Evolutionary conservation across 208 protist genomes (phyloP), one percentile per base, ranked within the genome.

Genomic region (Trichomonas vaginalis): DNA sequence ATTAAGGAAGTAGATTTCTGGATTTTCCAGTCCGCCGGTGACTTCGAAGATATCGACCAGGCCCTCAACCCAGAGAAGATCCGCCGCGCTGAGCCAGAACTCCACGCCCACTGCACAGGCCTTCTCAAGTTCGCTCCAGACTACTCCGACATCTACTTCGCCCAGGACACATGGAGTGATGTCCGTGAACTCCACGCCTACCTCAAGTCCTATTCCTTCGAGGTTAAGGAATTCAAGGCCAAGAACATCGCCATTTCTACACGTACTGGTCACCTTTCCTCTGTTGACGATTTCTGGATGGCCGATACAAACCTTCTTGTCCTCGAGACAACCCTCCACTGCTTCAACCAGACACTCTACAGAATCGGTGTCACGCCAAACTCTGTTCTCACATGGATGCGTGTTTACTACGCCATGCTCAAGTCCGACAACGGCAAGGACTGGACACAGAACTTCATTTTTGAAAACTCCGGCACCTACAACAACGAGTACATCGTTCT

Each of bases 1-100:
- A 92, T 92, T 92, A 51, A 40, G 0, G 86, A 92, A 51, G 17
- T 92, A 12, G 86, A 92, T 92, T 92, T 92, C 86, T 92, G 86
- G 86, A 48, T 92, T 47, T 51, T 48, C 14, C 86, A 92, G 46
- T 48, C 86, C 21, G 40, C 86, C 39, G 86, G 86, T 39, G 86
- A 92, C 37, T 39, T 92, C 17, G 86, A 92, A 17, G 86, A 92
- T 51, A 40, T 92, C 45, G 82, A 6, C 17, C 15, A 48, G 17
- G 17, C 37, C 6, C 27, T 92, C 27, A n/a, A 51, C 12, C 40
- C 45, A 39, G 82, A 21, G 8, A 37, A 12, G 17, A 8, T 40
- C 15, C 2, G 32, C 17, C 62, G 23, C 32, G 14, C 35, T 0
- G 86, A 92, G 6, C 86, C 86, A 92, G 86, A 92, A 15, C 45